Base-by-base conservation (phyloP, 2,329 filamentous ascomycete species). In the Talaromyces sp. region DNA sequence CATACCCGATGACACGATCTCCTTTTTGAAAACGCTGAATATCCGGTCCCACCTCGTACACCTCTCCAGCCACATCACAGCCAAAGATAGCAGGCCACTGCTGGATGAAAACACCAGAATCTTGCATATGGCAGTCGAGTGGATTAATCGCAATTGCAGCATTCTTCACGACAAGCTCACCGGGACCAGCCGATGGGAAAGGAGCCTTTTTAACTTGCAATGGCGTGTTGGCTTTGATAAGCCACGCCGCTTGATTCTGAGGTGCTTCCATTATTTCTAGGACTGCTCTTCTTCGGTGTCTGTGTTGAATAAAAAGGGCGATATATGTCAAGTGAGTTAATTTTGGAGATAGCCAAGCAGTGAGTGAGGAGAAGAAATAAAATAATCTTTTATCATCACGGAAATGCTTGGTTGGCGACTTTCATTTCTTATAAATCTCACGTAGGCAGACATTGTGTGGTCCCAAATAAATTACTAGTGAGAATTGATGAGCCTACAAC, bases 1-100 rank as follows among this genome's bases (percentile, higher is more conserved):
- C 8, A 7, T 66, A 62, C 51, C 64, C 69, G 21, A 71, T 53
- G 19, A 74, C 70, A 3, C 71, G 66, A 56, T 72, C 68, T 11
- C 71, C 71, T 3, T 61, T 59, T 21, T 66, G 65, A 61, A 72
- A 70, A 5, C 59, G 62, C 11, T 64, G 65, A 4, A 56, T 51
- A 27, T 58, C 52, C 11, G 56, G 31, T n/a, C 60, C 60, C 1
- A 59, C 35, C 24, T 56, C 4, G 26, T 46, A 32, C 11, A 62
- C 60, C 27, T 27, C 52, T 8, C 60, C 60, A 43, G 60, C 53
- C 21, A 62, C 56, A 6, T 60, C 59, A 14, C 59, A 60, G 5
- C 59, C 59, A 6, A 60, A 54, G 21, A 58, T 58, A 1, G 55
- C 38, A 7, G 59, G 59, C 54, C 54, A 60, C 49, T 60, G 59